Evolutionary conservation across 192 early-diverging fungal genomes (phyloP), one percentile per base, ranked within the genome.

Genomic region (Neocallimastix lanati): DNA sequence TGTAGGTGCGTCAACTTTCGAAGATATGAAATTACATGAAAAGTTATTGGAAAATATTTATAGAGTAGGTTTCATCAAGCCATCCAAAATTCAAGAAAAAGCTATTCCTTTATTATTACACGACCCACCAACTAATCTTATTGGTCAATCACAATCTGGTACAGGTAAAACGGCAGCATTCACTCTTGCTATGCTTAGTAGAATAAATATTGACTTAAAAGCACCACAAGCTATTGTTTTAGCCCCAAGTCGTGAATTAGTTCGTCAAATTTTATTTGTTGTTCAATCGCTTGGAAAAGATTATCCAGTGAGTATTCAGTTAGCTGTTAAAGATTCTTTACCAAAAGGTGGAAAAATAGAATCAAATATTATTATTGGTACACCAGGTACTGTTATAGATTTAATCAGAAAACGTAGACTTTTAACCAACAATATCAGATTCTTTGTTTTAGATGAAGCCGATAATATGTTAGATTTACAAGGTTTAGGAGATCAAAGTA

Each of bases 121-220:
- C 29, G 91, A 93, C 82, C 97, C 97, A 84, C 91, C 96, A 12
- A 90, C 86, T 82, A 98, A 99, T 83, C 93, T 99, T 94, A 96
- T 99, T 83, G 97, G 94, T 0, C 97, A 99, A 86, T 97, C 96
- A 79, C 96, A 98, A 84, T 94, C 95, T 18, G 97, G 97, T 81
- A 99, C 97, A 0, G 95, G 96, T 40, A 99, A 99, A 85, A 98
- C 97, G 28, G 97, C 97, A 0, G 96, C 96, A 13, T 99, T 99
- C 85, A 92, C 91, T 4, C 86, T 99, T 76, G 93, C 94, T 0
- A 97, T 99, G 90, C 88, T 99, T 15, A 92, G 91, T 80, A 90
- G 97, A 28, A 88, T 98, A 76, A 91, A 98, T 82, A 87, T 86
- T 77, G 88, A 84, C 76, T 78, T 90, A 12, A 80, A 91, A 28